A percentile compares a stretch with the other conserved stretches of the same genome.
These are phyloP conservation scores for Coemansia sp. DNA, from an alignment of 192 early-diverging fungal genomes.

Conservation along the genomic window DNA sequence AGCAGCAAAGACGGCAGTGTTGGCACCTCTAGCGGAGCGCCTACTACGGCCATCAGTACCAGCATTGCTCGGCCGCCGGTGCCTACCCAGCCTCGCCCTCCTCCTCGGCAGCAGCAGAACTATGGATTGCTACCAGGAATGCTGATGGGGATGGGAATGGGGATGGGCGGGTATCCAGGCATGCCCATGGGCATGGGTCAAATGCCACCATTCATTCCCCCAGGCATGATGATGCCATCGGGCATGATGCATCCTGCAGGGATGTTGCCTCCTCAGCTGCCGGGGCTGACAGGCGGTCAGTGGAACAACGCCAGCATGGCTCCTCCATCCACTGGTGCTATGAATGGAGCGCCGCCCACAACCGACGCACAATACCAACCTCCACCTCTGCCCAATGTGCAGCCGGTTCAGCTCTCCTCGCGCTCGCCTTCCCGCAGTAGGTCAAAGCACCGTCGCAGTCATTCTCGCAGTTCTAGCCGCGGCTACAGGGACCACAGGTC, in stretches of 20 bases:
- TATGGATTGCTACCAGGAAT: conserved; percentile 24
- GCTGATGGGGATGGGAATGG: conserved; percentile 29
- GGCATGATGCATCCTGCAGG: conserved; percentile 8
- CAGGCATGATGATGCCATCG: conserved; percentile 23
- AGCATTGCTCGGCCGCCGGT: conserved; percentile 18
- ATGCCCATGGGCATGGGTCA: conserved; percentile 41
- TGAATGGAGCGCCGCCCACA: neutral
- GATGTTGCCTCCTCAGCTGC: conserved; percentile 17
- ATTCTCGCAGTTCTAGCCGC: neutral
- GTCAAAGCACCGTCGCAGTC: conserved; percentile 5
- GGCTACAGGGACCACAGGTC: neutral
- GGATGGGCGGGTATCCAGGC: conserved; percentile 15
- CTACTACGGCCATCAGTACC: neutral
- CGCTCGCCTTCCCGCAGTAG: neutral
- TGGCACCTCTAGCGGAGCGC: neutral
- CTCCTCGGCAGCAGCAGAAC: conserved; percentile 18
- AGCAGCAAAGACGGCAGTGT: neutral
- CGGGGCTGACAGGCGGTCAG: conserved; percentile 7
- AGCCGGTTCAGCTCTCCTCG: neutral
- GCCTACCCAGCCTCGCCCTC: conserved; percentile 35
- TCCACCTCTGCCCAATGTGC: neutral
- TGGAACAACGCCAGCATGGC: conserved; percentile 8
- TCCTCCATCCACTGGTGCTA: neutral
- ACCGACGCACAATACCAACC: neutral
- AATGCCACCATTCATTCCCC: conserved; percentile 35